Conservation (phyloP, 1,139 yeast genomes). For the Debaryomycetaceae sp. region DNA sequence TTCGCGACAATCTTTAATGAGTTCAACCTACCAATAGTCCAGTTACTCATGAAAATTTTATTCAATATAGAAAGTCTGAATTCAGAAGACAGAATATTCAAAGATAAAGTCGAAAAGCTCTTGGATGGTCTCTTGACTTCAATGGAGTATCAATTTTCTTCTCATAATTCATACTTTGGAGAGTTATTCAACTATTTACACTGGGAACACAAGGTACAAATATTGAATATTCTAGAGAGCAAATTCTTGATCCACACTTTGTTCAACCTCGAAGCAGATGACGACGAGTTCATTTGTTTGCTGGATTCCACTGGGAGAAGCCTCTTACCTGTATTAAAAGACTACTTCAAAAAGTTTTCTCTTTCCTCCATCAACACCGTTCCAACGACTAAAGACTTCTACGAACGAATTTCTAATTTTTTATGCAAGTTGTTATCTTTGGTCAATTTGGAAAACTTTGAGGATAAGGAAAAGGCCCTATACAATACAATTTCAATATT, state of each 20-base stretch:
- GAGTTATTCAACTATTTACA: conserved; percentile 34
- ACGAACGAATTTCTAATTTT: conserved; percentile 17
- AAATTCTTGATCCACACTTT: conserved; percentile 19
- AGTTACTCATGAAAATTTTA: conserved; percentile 34
- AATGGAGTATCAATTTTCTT: conserved; percentile 38
- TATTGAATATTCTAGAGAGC: conserved; percentile 29
- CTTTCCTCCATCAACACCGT: conserved; percentile 23
- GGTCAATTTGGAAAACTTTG: conserved; percentile 9
- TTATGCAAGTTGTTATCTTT: conserved; percentile 16
- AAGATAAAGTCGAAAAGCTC: conserved; percentile 16
- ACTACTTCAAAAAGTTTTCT: conserved; percentile 39
- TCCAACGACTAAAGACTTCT: conserved; percentile 17
- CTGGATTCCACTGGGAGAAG: conserved; percentile 8
- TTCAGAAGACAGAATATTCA: conserved; percentile 10
- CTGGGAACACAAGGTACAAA: conserved; percentile 26
- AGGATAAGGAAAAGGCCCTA: conserved; percentile 10
- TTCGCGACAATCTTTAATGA: conserved; percentile 33
- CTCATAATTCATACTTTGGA: conserved; percentile 37
- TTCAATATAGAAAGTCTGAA: conserved; percentile 15
- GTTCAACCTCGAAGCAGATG: conserved; percentile 5
- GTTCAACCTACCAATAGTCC: conserved; percentile 53
- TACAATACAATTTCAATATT: conserved; percentile 36
- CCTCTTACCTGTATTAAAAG: conserved; percentile 31
- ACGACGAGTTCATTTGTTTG: conserved; percentile 6
- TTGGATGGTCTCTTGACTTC: conserved; percentile 43